phyloP scores from a whole-genome alignment of 371 early-diverging fungal species.

The Coemansia sp. region DNA sequence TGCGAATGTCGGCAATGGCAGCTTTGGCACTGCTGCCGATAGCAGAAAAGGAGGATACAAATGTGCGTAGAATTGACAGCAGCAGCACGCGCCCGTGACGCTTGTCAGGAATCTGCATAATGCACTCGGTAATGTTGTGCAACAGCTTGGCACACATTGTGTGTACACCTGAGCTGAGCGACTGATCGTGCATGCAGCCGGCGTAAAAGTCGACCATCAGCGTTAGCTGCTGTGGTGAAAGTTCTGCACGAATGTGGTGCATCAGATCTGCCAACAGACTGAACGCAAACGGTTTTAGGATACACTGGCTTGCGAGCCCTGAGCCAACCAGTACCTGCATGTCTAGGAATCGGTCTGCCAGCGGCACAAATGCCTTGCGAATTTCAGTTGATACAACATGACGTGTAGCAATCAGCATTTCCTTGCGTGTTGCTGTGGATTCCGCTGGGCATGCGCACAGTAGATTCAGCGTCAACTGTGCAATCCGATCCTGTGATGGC shows the following conservation, averaged over 20 bases:
- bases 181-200: conserved; percentile 84
- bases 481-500: conserved; percentile 78
- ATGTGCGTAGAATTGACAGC: conserved; percentile 68
- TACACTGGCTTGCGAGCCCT: conserved; percentile 90
- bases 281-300: conserved; percentile 86
- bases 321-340: conserved; percentile 90
- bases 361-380: conserved; percentile 78
- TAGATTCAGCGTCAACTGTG: conserved; percentile 83
- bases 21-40: conserved; percentile 37
- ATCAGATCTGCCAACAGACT: conserved; percentile 94
- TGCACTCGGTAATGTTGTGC: conserved; percentile 86
- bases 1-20: conserved; percentile 22
- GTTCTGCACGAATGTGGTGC: conserved; percentile 86
- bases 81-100: conserved; percentile 72
- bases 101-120: conserved; percentile 66
- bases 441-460: conserved; percentile 93
- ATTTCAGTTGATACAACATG: conserved; percentile 92
- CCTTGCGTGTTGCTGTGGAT: conserved; percentile 89
- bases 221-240: conserved; percentile 74
- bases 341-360: conserved; percentile 84
- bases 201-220: conserved; percentile 86
- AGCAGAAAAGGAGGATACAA: conserved; percentile 38
- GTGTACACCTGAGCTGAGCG: conserved; percentile 85
- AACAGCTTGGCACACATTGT: conserved; percentile 94
- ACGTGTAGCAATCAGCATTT: conserved; percentile 91